phyloP scores from a whole-genome alignment of 2,329 filamentous ascomycete species.

The Clarireedia paspali region DNA sequence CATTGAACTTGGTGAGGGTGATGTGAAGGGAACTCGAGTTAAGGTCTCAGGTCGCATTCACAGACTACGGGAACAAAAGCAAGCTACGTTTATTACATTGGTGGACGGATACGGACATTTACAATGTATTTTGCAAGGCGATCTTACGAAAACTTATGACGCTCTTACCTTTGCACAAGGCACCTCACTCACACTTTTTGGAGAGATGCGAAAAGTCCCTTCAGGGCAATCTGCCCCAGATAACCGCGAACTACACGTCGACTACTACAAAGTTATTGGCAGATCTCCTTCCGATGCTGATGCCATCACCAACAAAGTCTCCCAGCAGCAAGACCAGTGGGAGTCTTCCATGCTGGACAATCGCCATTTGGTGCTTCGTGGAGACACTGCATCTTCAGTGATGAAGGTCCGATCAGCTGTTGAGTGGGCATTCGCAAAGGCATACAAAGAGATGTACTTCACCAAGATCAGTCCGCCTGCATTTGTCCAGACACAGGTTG shows the following conservation, averaged over 20 bases:
- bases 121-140: constrained; percentile 73
- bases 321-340: constrained; percentile 55
- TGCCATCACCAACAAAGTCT: constrained; percentile 65
- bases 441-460: constrained; percentile 56
- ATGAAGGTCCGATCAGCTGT: constrained; percentile 66
- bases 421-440: constrained; percentile 58
- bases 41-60: constrained; percentile 78
- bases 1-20: constrained; percentile 49
- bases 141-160: constrained; percentile 71
- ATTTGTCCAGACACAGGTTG: constrained; percentile 80
- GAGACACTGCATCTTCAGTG: constrained; percentile 58
- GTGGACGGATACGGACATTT: constrained; percentile 77
- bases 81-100: constrained; percentile 79
- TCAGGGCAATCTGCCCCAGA: constrained; percentile 60
- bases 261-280: constrained; percentile 63
- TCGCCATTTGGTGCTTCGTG: constrained; percentile 63
- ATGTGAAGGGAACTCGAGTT: constrained; percentile 62
- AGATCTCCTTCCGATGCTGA: constrained; percentile 65
- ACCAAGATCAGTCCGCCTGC: constrained; percentile 67
- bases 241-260: constrained; percentile 63
- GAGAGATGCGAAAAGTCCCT: constrained; percentile 61
- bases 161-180: constrained; percentile 63
- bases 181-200: constrained; percentile 60
- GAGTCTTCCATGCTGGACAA: constrained; percentile 47
- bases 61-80: constrained; percentile 72